Base-by-base conservation (phyloP, 164 flowering plant genomes). In the Nymphaea colorata region DNA sequence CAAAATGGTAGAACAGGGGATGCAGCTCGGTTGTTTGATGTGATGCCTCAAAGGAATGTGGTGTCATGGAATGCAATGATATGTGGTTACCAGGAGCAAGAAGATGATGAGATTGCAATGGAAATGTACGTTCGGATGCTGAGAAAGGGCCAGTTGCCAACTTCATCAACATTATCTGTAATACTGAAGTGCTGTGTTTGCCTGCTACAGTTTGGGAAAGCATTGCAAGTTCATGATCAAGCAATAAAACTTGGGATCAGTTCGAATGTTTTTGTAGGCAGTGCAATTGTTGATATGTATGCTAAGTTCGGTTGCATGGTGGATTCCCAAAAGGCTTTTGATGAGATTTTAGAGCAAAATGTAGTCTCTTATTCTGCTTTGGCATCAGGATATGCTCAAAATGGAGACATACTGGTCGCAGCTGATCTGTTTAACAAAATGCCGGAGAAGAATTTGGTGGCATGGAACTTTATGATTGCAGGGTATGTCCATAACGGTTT, bases 281-380 rank as follows among this genome's bases (percentile, higher is more conserved):
- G 61, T 57, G 41, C 62, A 12, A n/a, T 75, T 68, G 53, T 75
- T 61, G 73, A 77, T 61, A 70, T 78, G 77, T 77, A 75, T 44
- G 63, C 75, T 6, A 75, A 80, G 44, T 80, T 76, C 15, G 74
- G 80, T 3, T 57, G 67, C 44, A 25, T 67, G 17, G 44, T n/a
- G 7, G 44, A 42, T 43, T 15, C 62, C 7, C 43, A 67, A 15
- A 41, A 25, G 44, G 61, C 69, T 3, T 67, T 67, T 15, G 36
- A 65, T 65, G 62, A 67, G 62, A 57, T 57, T 5, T 12, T 7
- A 3, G 62, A 57, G 42, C 43, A 57, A 4, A 67, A 57, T 42
- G 61, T 53, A 7, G 44, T 67, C 57, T 57, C 69, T 41, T 55
- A 43, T 41, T 66, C 68, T 17, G 17, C 51, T 16, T 53, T 66